Percentiles rank a stretch among this genome's conserved stretches.
Evolutionary conservation across 352 stramenopile genomes (phyloP).

Genomic region (Globisporangium viniferum): DNA sequence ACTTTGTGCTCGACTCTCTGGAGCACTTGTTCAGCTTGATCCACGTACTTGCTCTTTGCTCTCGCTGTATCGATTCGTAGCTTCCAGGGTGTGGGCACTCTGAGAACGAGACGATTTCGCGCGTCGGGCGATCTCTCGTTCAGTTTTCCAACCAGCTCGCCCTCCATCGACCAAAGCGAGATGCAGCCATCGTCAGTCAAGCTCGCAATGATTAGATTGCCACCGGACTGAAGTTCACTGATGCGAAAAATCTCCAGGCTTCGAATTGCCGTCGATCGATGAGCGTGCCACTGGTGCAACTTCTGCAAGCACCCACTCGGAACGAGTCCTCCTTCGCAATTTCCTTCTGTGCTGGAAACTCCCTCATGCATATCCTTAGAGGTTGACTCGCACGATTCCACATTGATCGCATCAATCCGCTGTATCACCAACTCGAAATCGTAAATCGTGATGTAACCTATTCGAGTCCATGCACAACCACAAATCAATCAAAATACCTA

Average conservation of each 20-base stretch:
- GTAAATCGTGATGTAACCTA: conserved; percentile 35
- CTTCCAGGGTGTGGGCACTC: conserved; percentile 4
- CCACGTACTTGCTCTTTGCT: not conserved
- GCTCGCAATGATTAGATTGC: conserved; percentile 21
- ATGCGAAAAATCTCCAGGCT: conserved; percentile 15
- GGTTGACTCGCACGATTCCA: not conserved
- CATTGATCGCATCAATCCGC: not conserved
- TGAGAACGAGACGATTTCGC: not conserved
- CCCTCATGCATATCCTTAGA: not conserved
- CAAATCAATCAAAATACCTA: not conserved
- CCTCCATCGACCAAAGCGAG: conserved; percentile 34
- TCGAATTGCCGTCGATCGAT: conserved; percentile 22
- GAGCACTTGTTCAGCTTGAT: conserved; percentile 6
- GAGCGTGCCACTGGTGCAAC: conserved; percentile 27
- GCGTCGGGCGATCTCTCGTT: conserved; percentile 4
- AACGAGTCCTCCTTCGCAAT: not conserved
- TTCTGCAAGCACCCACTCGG: conserved; percentile 12
- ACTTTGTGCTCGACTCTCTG: conserved; percentile 14
- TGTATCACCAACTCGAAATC: conserved; percentile 18
- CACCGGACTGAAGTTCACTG: not conserved
- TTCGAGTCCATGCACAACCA: not conserved
- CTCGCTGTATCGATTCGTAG: not conserved
- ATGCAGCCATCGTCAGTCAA: conserved; percentile 28
- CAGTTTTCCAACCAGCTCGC: conserved; percentile 29
- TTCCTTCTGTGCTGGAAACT: not conserved